Evolutionary conservation across 768 basidiomycete species (phyloP), one percentile per base, ranked within the genome.

Genomic region (Amanita brunnescens): DNA sequence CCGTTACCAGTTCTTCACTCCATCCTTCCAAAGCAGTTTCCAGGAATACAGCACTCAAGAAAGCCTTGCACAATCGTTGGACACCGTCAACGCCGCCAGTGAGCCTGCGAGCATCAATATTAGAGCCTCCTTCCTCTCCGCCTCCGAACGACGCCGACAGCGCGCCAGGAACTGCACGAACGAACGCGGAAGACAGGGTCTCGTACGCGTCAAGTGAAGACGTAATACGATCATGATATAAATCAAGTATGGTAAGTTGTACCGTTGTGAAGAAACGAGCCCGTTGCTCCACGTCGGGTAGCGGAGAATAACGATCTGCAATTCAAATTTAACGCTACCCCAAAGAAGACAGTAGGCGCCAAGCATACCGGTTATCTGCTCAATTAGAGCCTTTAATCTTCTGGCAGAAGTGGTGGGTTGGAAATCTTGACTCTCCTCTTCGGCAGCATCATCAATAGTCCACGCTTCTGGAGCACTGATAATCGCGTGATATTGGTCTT

Each of bases 191-290:
- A 1, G 92, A 91, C 5, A 96, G 72, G 1, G 85, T 87, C 65
- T 98, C 96, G 58, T 97, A 97, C 0, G 94, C 95, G 59, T 97
- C 92, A 21, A 97, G 70, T 7, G 93, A 91, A 7, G 85, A 79
- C 1, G 80, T 74, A 63, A 99, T 83, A 16, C 94, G 83, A 7
- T 71, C 67, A 54, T 81, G 77, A 64, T 96, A 99, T 5, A 76
- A 69, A 52, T 87, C 79, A 10, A 99, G 68, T 10, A 96, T 62
- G 0, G 94, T 92, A 1, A 97, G 70, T 66, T 99, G 96, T 13
- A 95, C 79, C 7, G 77, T 73, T 37, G 85, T 74, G 51, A 99
- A 77, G 71, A 98, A 99, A 34, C 83, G 83, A 0, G 83, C 82
- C 33, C 87, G 85, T 52, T 96, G 87, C 8, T 71, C 61, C 51